phyloP scores from a whole-genome alignment of 2,329 filamentous ascomycete genomes.

The Esteya vermicola region DNA sequence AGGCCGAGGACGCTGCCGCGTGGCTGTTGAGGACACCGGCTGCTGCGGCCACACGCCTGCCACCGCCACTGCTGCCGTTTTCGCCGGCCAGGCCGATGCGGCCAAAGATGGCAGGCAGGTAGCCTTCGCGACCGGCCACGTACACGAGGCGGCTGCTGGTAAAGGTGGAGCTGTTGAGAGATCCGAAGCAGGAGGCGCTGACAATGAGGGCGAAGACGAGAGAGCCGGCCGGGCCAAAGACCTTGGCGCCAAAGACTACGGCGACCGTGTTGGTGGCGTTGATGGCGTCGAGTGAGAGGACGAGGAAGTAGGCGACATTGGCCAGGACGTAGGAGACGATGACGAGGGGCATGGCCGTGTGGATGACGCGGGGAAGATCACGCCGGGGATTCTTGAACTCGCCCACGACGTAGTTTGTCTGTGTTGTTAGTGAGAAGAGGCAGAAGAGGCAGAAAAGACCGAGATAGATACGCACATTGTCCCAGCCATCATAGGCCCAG shows the following conservation, averaged over 20 bases:
- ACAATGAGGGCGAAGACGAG: slow-evolving; percentile 81
- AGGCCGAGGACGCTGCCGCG: too few relatives aligned
- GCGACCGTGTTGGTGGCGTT: slow-evolving; percentile 90
- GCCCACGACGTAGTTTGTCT: slow-evolving; percentile 96
- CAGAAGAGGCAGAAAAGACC: not conserved
- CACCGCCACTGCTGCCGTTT: not conserved
- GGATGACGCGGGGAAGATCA: slow-evolving; percentile 86
- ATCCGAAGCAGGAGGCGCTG: slow-evolving; percentile 82
- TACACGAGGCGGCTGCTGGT: slow-evolving; percentile 87
- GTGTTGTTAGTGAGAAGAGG: not conserved
- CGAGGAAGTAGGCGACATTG: slow-evolving; percentile 88
- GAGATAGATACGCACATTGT: slow-evolving; percentile 57
- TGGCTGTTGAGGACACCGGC: slow-evolving; percentile 13
- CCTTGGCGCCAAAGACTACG: slow-evolving; percentile 78
- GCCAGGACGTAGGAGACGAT: slow-evolving; percentile 83
- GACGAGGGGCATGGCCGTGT: slow-evolving; percentile 90
- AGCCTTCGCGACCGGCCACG: slow-evolving; percentile 87
- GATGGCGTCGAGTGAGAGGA: slow-evolving; percentile 67
- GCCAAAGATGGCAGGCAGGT: slow-evolving; percentile 72
- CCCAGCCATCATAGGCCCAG: slow-evolving; percentile 98
- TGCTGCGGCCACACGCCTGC: not conserved
- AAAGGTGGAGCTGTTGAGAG: slow-evolving; percentile 87
- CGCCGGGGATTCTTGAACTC: slow-evolving; percentile 87
- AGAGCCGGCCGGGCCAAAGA: slow-evolving; percentile 74
- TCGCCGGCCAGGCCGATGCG: slow-evolving; percentile 53